Percentiles rank a stretch among this genome's conserved stretches.
These are phyloP conservation scores for Eucalyptus polybractea DNA, from an alignment of 345 rosid genomes.

Conservation along the genomic window DNA sequence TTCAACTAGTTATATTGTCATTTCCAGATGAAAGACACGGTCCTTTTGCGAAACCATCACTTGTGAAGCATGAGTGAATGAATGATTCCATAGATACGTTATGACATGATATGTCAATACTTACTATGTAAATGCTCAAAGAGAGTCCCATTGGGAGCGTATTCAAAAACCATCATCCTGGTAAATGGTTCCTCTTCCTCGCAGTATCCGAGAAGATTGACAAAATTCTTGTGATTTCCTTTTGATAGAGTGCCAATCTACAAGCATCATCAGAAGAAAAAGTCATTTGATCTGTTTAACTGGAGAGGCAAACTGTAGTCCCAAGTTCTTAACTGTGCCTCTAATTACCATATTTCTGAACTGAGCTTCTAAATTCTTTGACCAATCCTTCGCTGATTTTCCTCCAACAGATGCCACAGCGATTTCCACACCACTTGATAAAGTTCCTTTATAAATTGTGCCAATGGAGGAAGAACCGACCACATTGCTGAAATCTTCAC, in stretches of 20 bases:
- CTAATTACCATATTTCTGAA: constrained; percentile 72
- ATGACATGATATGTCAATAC: background rate
- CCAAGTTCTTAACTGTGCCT: background rate
- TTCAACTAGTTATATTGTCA: background rate
- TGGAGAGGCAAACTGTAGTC: background rate
- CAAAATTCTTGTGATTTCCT: constrained; percentile 90
- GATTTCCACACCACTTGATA: constrained; percentile 85
- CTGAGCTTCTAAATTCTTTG: constrained; percentile 48
- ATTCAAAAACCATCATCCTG: constrained; percentile 95
- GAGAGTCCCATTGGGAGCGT: constrained; percentile 92
- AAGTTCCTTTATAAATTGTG: constrained; percentile 75
- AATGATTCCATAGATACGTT: background rate
- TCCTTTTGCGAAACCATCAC: background rate
- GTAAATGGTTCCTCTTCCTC: constrained; percentile 84
- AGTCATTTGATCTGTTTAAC: background rate
- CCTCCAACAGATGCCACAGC: constrained; percentile 59
- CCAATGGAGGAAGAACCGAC: constrained; percentile 64
- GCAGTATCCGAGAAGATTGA: constrained; percentile 82
- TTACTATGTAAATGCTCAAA: constrained; percentile 87
- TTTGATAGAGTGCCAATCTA: constrained; percentile 74
- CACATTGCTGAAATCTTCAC: constrained; percentile 95
- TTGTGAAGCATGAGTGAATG: background rate
- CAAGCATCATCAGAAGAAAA: background rate
- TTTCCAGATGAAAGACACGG: background rate
- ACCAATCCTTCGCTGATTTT: constrained; percentile 53